phyloP scores from a whole-genome alignment of 1,284 basidiomycete genomes.

The Caloboletus inedulis region DNA sequence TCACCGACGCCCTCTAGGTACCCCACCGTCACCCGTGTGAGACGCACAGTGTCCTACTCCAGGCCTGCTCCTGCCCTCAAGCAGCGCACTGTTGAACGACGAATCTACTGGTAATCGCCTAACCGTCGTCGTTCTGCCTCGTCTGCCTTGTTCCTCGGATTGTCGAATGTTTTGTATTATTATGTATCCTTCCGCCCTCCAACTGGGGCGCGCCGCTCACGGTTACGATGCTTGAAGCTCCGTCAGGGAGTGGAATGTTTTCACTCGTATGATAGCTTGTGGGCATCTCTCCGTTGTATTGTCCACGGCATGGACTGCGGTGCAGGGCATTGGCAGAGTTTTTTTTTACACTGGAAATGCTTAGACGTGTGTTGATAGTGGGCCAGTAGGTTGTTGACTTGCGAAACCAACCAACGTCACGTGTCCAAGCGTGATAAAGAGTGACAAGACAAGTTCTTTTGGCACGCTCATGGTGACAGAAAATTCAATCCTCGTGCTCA shows the following conservation, averaged over 20 bases:
- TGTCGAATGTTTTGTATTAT: constrained; percentile 34
- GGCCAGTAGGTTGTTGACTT: constrained; percentile 8
- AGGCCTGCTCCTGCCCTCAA: constrained; percentile 42
- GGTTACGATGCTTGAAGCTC: constrained; percentile 16
- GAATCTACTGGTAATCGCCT: constrained; percentile 60
- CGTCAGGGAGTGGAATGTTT: constrained; percentile 17
- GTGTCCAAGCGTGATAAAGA: too few relatives aligned
- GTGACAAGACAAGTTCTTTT: too few relatives aligned
- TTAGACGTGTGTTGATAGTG: constrained; percentile 17
- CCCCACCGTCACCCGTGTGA: constrained; percentile 68
- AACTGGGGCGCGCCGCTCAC: background rate
- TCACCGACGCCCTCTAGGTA: constrained; percentile 43
- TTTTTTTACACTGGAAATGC: constrained; percentile 7
- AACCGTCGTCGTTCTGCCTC: background rate
- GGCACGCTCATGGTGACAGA: constrained; percentile 1
- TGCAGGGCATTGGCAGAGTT: constrained; percentile 18
- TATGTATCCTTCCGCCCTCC: constrained; percentile 24
- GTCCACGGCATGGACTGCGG: constrained; percentile 15
- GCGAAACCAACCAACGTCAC: too few relatives aligned
- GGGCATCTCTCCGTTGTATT: constrained; percentile 6
- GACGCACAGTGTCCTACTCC: constrained; percentile 60
- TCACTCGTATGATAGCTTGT: constrained; percentile 19
- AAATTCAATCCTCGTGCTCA: constrained; percentile 5
- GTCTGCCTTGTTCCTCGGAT: constrained; percentile 13
- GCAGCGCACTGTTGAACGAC: constrained; percentile 58